Conservation (phyloP, 306 rosid species). For the Vigna unguiculata region DNA sequence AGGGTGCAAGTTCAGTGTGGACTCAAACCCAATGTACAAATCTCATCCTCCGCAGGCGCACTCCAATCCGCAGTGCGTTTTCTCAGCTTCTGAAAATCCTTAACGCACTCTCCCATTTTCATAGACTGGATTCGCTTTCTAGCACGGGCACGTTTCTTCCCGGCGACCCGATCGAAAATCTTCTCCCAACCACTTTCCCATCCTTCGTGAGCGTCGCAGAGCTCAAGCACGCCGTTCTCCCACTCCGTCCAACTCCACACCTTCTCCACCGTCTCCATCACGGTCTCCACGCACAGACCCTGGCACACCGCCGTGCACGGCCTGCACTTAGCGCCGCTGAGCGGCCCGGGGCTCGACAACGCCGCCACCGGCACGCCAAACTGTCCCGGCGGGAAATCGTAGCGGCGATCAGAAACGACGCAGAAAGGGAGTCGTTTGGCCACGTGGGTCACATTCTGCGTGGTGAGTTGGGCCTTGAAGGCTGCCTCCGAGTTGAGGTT, state of each 20-base stretch:
- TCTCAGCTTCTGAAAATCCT: constrained; percentile 54
- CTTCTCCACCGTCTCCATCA: constrained; percentile 52
- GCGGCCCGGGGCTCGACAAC: constrained; percentile 74
- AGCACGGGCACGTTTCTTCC: constrained; percentile 40
- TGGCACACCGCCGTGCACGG: constrained; percentile 71
- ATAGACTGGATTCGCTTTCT: constrained; percentile 51
- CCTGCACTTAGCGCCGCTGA: constrained; percentile 85
- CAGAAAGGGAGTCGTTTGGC: constrained; percentile 73
- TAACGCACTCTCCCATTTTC: constrained; percentile 50
- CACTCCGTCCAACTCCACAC: constrained; percentile 90
- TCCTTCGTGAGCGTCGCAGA: constrained; percentile 64
- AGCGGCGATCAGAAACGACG: constrained; percentile 75
- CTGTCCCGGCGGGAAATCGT: constrained; percentile 63
- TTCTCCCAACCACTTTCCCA: constrained; percentile 82
- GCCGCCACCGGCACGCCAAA: constrained; percentile 92
- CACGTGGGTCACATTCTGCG: constrained; percentile 46
- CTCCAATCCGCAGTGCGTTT: constrained; percentile 57
- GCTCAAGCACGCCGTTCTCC: constrained; percentile 60
- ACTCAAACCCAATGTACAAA: constrained; percentile 57
- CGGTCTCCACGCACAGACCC: constrained; percentile 61
- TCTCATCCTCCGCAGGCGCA: constrained; percentile 55
- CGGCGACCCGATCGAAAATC: constrained; percentile 60
- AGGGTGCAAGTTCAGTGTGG: neutral
- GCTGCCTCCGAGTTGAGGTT: constrained; percentile 83
- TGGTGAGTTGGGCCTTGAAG: constrained; percentile 78